These are phyloP conservation scores for Cornus florida DNA, from an alignment of 148 eudicot species.

Conservation along the genomic window DNA sequence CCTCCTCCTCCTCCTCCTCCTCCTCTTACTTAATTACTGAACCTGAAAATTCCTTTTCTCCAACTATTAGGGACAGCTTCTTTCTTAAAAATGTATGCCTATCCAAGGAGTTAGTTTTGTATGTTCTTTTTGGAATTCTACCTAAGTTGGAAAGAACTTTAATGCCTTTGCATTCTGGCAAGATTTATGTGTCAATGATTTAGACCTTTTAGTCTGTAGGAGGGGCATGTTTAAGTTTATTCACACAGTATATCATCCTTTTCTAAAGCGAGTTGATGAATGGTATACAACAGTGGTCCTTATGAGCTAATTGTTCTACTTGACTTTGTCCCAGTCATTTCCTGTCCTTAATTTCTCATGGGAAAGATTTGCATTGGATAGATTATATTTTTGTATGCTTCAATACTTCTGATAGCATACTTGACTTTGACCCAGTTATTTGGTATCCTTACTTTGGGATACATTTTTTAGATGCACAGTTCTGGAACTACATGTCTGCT, in stretches of 20 bases:
- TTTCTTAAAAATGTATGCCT: background rate
- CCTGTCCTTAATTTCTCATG: background rate
- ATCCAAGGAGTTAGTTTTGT: background rate
- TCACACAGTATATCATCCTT: background rate
- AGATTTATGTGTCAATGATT: background rate
- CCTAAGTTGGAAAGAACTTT: conserved; percentile 1
- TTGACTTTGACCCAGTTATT: background rate
- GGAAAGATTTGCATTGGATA: background rate
- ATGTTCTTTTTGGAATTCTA: background rate
- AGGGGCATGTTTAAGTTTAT: background rate
- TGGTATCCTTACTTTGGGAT: background rate
- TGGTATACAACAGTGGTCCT: no score
- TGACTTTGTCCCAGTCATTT: no score
- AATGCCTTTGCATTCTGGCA: background rate
- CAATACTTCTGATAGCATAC: background rate
- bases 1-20: background rate
- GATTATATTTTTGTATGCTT: background rate
- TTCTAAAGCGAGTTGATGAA: background rate
- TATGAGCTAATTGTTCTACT: no score
- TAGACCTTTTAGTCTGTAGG: background rate
- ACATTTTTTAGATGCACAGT: background rate
- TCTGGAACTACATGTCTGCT: background rate
- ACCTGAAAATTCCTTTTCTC: background rate
- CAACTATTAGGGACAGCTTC: background rate
- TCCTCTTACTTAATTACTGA: background rate